A percentile compares a stretch with the other conserved stretches of the same genome.
These are phyloP conservation scores for Rehmannia glutinosa DNA, from an alignment of 257 asterid species.

Conservation along the genomic window DNA sequence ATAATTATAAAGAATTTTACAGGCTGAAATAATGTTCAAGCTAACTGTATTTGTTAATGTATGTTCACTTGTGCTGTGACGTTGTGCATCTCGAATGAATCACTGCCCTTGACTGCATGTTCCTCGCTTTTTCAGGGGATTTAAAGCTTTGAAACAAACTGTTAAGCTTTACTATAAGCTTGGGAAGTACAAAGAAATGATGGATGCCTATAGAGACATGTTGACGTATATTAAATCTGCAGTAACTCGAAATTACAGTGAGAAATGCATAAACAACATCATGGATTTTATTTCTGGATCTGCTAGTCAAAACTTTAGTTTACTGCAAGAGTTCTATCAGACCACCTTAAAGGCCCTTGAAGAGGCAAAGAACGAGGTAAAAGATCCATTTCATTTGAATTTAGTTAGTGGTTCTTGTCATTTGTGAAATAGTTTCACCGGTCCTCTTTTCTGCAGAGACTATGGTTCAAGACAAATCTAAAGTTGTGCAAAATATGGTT, in stretches of 20 bases:
- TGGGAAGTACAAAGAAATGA: conserved; percentile 90
- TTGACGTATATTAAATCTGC: conserved; percentile 89
- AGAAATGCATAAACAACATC: conserved; percentile 89
- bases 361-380: conserved; percentile 98
- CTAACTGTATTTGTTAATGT: neutral
- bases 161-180: conserved; percentile 91
- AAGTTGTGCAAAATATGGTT: conserved; percentile 98
- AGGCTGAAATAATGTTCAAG: neutral
- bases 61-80: conserved; percentile 6
- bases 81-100: conserved; percentile 3
- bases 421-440: conserved; percentile 5
- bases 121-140: conserved; percentile 68
- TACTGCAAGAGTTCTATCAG: conserved; percentile 89
- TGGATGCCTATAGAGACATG: conserved; percentile 95
- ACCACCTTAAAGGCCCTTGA: conserved; percentile 92
- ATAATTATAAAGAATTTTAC: neutral
- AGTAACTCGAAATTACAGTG: conserved; percentile 97
- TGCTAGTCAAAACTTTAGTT: conserved; percentile 86
- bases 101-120: conserved; percentile 8
- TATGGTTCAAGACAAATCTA: conserved; percentile 98
- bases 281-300: conserved; percentile 98
- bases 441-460: conserved; percentile 51
- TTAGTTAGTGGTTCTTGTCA: neutral
- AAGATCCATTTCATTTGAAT: conserved; percentile 7
- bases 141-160: conserved; percentile 95